Evolutionary conservation across 768 basidiomycete genomes (phyloP), one percentile per base, ranked within the genome.

Genomic region (Xerocomus brunneocitrinus): DNA sequence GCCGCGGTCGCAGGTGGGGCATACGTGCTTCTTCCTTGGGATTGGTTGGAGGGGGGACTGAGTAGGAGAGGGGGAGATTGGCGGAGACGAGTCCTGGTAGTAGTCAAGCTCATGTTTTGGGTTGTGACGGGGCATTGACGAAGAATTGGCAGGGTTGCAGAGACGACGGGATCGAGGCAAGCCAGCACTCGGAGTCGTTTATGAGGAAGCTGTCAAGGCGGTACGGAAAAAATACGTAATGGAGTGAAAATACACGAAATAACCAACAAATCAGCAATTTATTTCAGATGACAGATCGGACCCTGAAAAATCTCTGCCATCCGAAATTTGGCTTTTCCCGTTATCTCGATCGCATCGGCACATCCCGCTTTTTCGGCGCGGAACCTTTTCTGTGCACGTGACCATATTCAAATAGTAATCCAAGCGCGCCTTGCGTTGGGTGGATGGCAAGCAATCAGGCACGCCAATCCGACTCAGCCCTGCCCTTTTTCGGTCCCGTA

Each of bases 1-100:
- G 1, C 81, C 79, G 41, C 89, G 81, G 3, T 83, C 77, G 70
- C 92, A 95, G 5, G 80, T 83, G 1, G 69, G 60, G 66, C 92
- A 95, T 52, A 87, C 68, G 62, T 93, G 81, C 46, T 71, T 69
- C 62, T 71, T 69, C 68, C 71, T 69, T 10, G 50, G 55, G 8
- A 38, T 1, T 2, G 22, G 7, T 9, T 40, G 39, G 1, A 2
- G 35, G 4, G 14, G 36, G 3, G 14, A 6, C 32, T 9, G 35
- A 12, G 35, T 5, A 8, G 22, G 39, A 3, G 50, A 36, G 53
- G 62, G 51, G 36, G 67, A 53, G 13, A 55, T 24, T 34, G 64
- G 61, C 36, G 53, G 67, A 45, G 58, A 61, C 0, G 66, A 55
- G 47, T 71, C 69, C 42, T 62, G 57, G 0, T 57, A 39, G 30